A percentile compares a stretch with the other conserved stretches of the same genome.
Evolutionary conservation across 2,329 filamentous ascomycete species (phyloP).

Genomic region (Fonsecaea monophora): DNA sequence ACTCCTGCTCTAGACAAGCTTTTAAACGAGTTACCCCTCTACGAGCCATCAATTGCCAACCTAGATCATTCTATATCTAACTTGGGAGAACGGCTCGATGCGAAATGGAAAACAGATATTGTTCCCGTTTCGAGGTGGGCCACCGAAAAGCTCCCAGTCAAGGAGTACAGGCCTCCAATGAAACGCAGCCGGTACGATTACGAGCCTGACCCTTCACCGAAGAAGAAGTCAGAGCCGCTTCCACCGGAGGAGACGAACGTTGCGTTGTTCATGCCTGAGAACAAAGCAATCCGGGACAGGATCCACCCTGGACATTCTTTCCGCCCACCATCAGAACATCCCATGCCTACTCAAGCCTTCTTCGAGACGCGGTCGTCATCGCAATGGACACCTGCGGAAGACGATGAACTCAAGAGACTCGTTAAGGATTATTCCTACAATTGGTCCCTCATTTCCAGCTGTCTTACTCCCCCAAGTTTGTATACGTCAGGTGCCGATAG

Average conservation of each 20-base stretch:
- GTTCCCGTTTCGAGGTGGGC: constrained; percentile 87
- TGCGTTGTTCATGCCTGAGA: constrained; percentile 86
- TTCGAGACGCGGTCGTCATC: constrained; percentile 87
- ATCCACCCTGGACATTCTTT: constrained; percentile 92
- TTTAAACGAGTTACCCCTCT: constrained; percentile 80
- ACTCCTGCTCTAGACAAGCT: constrained; percentile 78
- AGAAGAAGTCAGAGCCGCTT: constrained; percentile 59
- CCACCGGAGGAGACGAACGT: constrained; percentile 76
- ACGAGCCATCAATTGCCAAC: constrained; percentile 65
- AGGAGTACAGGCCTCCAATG: constrained; percentile 67
- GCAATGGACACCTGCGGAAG: constrained; percentile 88
- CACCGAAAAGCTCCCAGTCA: constrained; percentile 77
- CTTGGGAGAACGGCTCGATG: constrained; percentile 64
- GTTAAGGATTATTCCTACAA: constrained; percentile 97
- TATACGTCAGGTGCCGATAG: constrained; percentile 88
- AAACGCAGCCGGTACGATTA: constrained; percentile 88
- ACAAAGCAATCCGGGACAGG: constrained; percentile 86
- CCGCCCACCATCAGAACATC: constrained; percentile 86
- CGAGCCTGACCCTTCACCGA: constrained; percentile 72
- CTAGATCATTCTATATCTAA: constrained; percentile 51
- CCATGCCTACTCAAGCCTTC: constrained; percentile 88
- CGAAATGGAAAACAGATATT: constrained; percentile 76
- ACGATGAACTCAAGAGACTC: constrained; percentile 82
- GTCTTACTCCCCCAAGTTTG: constrained; percentile 74
- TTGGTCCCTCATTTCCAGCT: constrained; percentile 90